Evolutionary conservation across 2,329 filamentous ascomycete species (phyloP).

Genomic region (Colletotrichum shisoi): DNA sequence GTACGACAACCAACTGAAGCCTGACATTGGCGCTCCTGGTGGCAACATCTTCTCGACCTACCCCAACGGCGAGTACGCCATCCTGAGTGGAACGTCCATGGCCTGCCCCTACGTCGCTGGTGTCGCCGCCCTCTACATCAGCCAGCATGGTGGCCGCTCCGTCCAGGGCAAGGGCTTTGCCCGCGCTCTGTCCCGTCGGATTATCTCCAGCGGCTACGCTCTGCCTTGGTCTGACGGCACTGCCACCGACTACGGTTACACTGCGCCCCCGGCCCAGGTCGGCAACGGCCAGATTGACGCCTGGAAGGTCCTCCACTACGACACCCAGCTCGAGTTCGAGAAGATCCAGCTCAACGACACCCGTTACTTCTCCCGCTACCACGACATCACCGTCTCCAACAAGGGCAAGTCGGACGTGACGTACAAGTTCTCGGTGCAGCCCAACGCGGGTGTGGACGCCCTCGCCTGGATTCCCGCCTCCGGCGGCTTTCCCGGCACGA

Average conservation of each 20-base stretch:
- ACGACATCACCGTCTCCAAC: conserved; percentile 49
- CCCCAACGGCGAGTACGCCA: conserved; percentile 51
- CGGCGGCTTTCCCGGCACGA: conserved; percentile 3
- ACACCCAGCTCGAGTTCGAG: conserved; percentile 50
- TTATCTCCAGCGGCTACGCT: conserved; percentile 48
- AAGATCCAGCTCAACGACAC: conserved; percentile 58
- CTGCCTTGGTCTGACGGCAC: conserved; percentile 47
- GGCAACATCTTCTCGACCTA: conserved; percentile 55
- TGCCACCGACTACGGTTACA: conserved; percentile 41
- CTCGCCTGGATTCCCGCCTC: conserved; percentile 37
- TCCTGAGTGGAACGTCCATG: conserved; percentile 59
- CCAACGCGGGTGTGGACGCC: conserved; percentile 51
- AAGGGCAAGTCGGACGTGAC: conserved; percentile 47
- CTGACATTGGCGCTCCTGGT: conserved; percentile 55
- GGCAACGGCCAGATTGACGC: conserved; percentile 55
- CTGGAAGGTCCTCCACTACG: conserved; percentile 52
- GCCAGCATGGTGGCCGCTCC: conserved; percentile 45
- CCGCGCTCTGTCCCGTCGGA: conserved; percentile 45
- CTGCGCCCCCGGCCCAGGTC: conserved; percentile 51
- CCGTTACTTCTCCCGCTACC: conserved; percentile 48
- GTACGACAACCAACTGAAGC: conserved; percentile 55
- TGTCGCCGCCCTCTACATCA: conserved; percentile 48
- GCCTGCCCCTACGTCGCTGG: conserved; percentile 54
- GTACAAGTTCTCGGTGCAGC: conserved; percentile 47
- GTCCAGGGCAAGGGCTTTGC: conserved; percentile 47